A percentile compares a stretch with the other conserved stretches of the same genome.
These are phyloP conservation scores for Tuber microsphaerosporum DNA, from an alignment of 495 filamentous ascomycete genomes.

Conservation along the genomic window DNA sequence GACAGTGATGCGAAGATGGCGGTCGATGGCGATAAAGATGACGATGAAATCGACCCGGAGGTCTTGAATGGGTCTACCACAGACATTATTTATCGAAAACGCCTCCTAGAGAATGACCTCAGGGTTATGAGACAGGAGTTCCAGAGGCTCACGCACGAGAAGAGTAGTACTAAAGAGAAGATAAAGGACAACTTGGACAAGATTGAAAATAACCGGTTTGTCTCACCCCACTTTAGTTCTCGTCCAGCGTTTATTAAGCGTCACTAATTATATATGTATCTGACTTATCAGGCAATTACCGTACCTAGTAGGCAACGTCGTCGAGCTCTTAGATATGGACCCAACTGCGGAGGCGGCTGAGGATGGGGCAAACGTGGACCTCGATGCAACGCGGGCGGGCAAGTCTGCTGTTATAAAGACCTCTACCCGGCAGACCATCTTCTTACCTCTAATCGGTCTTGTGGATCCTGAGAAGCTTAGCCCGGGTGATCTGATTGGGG, in stretches of 20 bases:
- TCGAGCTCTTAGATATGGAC: slow-evolving; percentile 92
- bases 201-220: slow-evolving; percentile 96
- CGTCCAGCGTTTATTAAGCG: slow-evolving; percentile 4
- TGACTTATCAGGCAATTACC: slow-evolving; percentile 69
- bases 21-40: slow-evolving; percentile 63
- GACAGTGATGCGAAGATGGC: slow-evolving; percentile 87
- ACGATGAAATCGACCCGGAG: slow-evolving; percentile 80
- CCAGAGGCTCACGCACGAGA: slow-evolving; percentile 89
- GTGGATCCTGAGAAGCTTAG: slow-evolving; percentile 90
- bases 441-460: slow-evolving; percentile 92
- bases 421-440: slow-evolving; percentile 98
- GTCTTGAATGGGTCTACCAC: slow-evolving; percentile 82
- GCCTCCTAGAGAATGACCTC: slow-evolving; percentile 91
- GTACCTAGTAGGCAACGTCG: slow-evolving; percentile 96
- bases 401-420: slow-evolving; percentile 99
- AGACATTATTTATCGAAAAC: slow-evolving; percentile 80
- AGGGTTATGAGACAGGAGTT: slow-evolving; percentile 98
- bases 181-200: slow-evolving; percentile 98
- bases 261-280: slow-evolving; percentile 6
- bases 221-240: slow-evolving; percentile 16
- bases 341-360: slow-evolving; percentile 92
- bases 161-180: slow-evolving; percentile 89
- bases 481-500: slow-evolving; percentile 92
- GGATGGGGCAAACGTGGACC: slow-evolving; percentile 96
- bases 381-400: slow-evolving; percentile 92